Evolutionary conservation across 2,329 filamentous ascomycete species (phyloP).

Genomic region (Parastagonospora avenae): DNA sequence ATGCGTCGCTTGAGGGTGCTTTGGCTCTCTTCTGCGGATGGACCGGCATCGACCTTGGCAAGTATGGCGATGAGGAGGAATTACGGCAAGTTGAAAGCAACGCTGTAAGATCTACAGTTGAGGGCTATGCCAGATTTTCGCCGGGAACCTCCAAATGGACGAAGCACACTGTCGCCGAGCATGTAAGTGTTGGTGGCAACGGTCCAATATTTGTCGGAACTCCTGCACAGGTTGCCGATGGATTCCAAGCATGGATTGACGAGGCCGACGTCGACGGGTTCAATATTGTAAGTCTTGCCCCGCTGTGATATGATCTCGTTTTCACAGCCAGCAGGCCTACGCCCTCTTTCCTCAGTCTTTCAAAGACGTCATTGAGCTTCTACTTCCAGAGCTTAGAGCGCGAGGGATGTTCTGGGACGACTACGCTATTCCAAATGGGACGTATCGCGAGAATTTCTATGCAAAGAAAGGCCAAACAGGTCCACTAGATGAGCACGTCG

Average conservation of each 20-base stretch:
- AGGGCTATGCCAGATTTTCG: slow-evolving; percentile 61
- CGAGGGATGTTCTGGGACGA: slow-evolving; percentile 64
- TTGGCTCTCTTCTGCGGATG: slow-evolving; percentile 75
- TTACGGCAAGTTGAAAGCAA: slow-evolving; percentile 66
- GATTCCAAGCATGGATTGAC: slow-evolving; percentile 68
- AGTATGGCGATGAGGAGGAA: slow-evolving; percentile 68
- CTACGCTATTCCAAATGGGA: slow-evolving; percentile 61
- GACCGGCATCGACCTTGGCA: slow-evolving; percentile 69
- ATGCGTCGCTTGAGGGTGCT: slow-evolving; percentile 69
- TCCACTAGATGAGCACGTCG: slow-evolving; percentile 59
- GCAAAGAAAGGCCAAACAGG: slow-evolving; percentile 56
- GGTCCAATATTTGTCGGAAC: slow-evolving; percentile 70
- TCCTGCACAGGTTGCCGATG: slow-evolving; percentile 67
- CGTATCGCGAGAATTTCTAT: slow-evolving; percentile 67
- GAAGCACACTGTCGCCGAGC: slow-evolving; percentile 70
- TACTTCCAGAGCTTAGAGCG: slow-evolving; percentile 66
- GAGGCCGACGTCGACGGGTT: slow-evolving; percentile 77
- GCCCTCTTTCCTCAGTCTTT: slow-evolving; percentile 71
- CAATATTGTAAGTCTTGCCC: slow-evolving; percentile 63
- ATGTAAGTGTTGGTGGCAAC: slow-evolving; percentile 70
- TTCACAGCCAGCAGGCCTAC: slow-evolving; percentile 54
- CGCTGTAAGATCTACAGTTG: slow-evolving; percentile 63
- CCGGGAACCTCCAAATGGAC: slow-evolving; percentile 72
- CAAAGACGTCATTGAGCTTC: slow-evolving; percentile 68
- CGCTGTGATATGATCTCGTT: background rate